These are phyloP conservation scores for Hortiboletus flavorubellus DNA, from an alignment of 768 basidiomycete species.

Conservation along the genomic window DNA sequence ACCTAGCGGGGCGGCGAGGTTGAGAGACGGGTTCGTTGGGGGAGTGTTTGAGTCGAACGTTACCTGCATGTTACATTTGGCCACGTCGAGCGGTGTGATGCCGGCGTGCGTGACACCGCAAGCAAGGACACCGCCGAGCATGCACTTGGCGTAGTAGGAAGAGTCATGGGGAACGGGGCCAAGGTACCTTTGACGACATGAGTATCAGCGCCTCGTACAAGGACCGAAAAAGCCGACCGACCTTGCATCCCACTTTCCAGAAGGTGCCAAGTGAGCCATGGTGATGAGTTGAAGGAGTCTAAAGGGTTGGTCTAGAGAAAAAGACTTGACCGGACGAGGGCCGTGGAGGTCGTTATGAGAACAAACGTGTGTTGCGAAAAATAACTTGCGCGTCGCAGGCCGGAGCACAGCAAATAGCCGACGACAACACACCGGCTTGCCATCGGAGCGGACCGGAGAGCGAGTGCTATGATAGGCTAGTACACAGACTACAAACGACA, in stretches of 20 bases:
- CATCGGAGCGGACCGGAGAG: slow-evolving; percentile 7
- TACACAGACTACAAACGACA: no score
- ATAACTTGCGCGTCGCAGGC: neutral
- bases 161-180: slow-evolving; percentile 76
- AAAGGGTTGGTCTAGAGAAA: slow-evolving; percentile 24
- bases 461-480: no score
- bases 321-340: slow-evolving; percentile 12
- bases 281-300: slow-evolving; percentile 20
- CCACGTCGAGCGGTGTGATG: slow-evolving; percentile 84
- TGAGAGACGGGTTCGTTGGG: neutral
- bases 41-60: slow-evolving; percentile 12
- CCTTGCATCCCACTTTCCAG: slow-evolving; percentile 77
- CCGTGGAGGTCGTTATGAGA: slow-evolving; percentile 24
- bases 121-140: slow-evolving; percentile 84
- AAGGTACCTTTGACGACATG: slow-evolving; percentile 42
- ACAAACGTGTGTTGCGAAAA: neutral
- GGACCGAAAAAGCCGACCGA: slow-evolving; percentile 20
- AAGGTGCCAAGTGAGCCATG: slow-evolving; percentile 50
- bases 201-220: neutral
- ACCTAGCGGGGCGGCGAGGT: slow-evolving; percentile 44
- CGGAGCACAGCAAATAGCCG: slow-evolving; percentile 3
- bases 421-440: slow-evolving; percentile 6
- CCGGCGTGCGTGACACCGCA: slow-evolving; percentile 88
- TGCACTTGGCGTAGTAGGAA: slow-evolving; percentile 78
- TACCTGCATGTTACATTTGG: slow-evolving; percentile 92